Base-by-base conservation (phyloP, 2,329 filamentous ascomycete genomes). In the Trichoderma brevicompactum region DNA sequence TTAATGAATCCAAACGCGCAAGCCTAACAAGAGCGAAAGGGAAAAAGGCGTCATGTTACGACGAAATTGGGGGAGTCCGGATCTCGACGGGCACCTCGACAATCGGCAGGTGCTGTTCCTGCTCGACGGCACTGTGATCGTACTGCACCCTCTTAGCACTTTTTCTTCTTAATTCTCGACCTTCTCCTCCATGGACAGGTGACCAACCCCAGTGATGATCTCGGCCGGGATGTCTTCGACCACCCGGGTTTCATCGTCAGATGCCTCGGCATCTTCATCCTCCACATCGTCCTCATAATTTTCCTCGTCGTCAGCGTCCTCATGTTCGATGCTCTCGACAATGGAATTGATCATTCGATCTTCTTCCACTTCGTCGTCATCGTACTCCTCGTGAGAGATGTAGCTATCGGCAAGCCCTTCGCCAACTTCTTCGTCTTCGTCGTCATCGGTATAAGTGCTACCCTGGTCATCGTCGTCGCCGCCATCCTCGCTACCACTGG, bases 401-500 rank as follows among this genome's bases (percentile, higher is more conserved):
- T 86, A 88, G 72, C 83, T 86, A 36, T 85, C 84, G 17, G 79
- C 83, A 49, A 87, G 73, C 44, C 79, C 82, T 56, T 77, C 75
- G 23, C 71, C 74, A 28, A 69, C 68, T 64, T 82, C 80, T 41
- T 74, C 79, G 1, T 80, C 78, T 1, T 80, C 78, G 2, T 80
- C 72, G 62, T 79, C 76, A n/a, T 85, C 83, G 2, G 80, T 82
- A 34, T 83, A 78, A 13, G 69, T 68, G 66, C 74, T 77, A 5
- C 68, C 80, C 8, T 83, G 81, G 8, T 82, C 79, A 40, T 82
- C 82, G 41, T 85, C 84, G 15, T 87, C 79, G 38, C 82, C 82
- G 40, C 85, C 84, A 17, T 87, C 86, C 8, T 85, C 77, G 60
- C 76, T 88, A 67, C 85, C 77, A 61, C 91, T 96, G 60, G 90